Evolutionary conservation across 441 rosid species (phyloP).

Genomic region (Euphorbia schlechtendalii): DNA sequence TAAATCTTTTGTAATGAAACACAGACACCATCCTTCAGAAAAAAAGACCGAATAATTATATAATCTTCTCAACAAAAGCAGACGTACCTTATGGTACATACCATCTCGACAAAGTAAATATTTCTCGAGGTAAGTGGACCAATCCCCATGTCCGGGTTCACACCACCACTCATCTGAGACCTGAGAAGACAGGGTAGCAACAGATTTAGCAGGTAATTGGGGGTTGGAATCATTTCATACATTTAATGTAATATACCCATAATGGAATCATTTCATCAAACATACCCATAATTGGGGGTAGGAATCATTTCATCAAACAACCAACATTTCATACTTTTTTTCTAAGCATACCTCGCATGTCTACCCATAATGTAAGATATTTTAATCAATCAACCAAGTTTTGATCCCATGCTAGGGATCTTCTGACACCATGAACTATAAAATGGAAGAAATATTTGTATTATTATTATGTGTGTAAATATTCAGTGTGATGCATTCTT

Average conservation of each 20-base stretch:
- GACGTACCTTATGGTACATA: slow-evolving; percentile 68
- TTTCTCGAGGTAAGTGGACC: slow-evolving; percentile 69
- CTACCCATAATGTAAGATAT: too few relatives aligned
- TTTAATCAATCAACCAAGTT: too few relatives aligned
- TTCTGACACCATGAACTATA: too few relatives aligned
- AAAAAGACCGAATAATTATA: neutral
- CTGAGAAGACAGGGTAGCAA: slow-evolving; percentile 34
- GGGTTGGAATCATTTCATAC: neutral
- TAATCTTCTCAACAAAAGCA: neutral
- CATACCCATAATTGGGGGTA: too few relatives aligned
- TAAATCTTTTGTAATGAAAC: neutral
- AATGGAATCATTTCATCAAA: too few relatives aligned
- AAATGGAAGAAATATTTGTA: neutral
- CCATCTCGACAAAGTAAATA: slow-evolving; percentile 67
- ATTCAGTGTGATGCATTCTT: neutral
- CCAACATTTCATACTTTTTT: too few relatives aligned
- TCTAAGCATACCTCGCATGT: too few relatives aligned
- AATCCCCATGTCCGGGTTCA: slow-evolving; percentile 80
- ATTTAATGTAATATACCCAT: too few relatives aligned
- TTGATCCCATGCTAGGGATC: too few relatives aligned
- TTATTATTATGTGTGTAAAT: neutral
- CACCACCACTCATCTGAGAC: slow-evolving; percentile 88
- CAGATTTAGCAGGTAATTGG: neutral
- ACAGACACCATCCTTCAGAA: neutral
- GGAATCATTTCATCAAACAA: too few relatives aligned